A percentile compares a stretch with the other conserved stretches of the same genome.
These are phyloP conservation scores for Coniferiporia weirii DNA, from an alignment of 1,284 basidiomycete genomes.

Conservation along the genomic window DNA sequence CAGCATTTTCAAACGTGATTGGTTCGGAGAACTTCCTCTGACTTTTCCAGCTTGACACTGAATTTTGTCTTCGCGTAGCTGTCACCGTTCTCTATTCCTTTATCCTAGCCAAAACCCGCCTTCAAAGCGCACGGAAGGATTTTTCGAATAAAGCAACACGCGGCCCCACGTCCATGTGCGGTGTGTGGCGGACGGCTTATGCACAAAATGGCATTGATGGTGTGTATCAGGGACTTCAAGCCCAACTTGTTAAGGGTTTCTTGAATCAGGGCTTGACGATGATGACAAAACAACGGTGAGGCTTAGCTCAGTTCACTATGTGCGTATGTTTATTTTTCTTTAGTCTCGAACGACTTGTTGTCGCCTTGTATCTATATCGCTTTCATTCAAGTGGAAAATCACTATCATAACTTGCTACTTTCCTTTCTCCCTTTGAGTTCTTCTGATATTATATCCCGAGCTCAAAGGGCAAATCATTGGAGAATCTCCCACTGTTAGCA, in stretches of 20 bases:
- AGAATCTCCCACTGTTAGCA: too few relatives aligned
- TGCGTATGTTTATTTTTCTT: not conserved
- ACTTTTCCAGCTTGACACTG: not conserved
- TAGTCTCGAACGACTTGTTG: not conserved
- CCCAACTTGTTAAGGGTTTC: constrained; percentile 50
- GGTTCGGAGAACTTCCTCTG: constrained; percentile 24
- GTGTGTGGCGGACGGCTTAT: constrained; percentile 24
- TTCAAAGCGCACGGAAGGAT: constrained; percentile 33
- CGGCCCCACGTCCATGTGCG: not conserved
- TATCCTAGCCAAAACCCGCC: constrained; percentile 51
- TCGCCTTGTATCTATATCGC: not conserved
- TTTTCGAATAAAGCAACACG: not conserved
- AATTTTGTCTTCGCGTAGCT: constrained; percentile 25
- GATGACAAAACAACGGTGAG: constrained; percentile 48
- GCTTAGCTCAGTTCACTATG: not conserved
- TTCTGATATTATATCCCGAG: too few relatives aligned
- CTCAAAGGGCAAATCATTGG: too few relatives aligned
- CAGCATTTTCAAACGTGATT: constrained; percentile 44
- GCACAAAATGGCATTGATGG: constrained; percentile 30
- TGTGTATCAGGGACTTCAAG: constrained; percentile 48
- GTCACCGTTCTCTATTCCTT: constrained; percentile 47
- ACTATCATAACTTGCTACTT: not conserved
- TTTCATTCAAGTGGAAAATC: not conserved
- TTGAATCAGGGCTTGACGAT: constrained; percentile 53
- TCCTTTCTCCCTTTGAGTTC: too few relatives aligned